These are phyloP conservation scores for Udeniomyces megalosporus DNA, from an alignment of 768 basidiomycete genomes.

Conservation along the genomic window DNA sequence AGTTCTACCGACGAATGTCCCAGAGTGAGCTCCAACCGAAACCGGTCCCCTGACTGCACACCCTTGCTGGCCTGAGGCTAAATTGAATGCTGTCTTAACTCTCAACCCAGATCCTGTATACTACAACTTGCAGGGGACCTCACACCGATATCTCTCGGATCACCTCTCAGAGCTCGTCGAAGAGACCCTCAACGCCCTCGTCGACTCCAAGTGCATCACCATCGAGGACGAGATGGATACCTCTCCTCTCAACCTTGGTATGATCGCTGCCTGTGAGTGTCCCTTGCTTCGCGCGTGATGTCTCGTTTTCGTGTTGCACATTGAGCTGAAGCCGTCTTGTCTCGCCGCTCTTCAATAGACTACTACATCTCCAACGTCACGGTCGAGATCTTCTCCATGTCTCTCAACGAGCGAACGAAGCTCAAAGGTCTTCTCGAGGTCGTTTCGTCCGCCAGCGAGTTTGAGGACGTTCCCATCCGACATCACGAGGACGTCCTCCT, in stretches of 20 bases:
- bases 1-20: conserved; percentile 82
- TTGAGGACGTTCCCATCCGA: conserved; percentile 85
- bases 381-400: conserved; percentile 89
- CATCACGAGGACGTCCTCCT: conserved; percentile 67
- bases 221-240: conserved; percentile 73
- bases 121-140: conserved; percentile 55
- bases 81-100: not conserved
- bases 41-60: too few relatives aligned
- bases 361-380: conserved; percentile 55
- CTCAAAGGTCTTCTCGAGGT: conserved; percentile 93
- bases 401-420: conserved; percentile 89
- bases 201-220: conserved; percentile 84
- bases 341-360: not conserved
- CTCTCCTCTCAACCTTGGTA: conserved; percentile 74
- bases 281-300: conserved; percentile 33
- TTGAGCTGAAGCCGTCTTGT: too few relatives aligned
- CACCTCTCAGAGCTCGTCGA: conserved; percentile 93
- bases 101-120: conserved; percentile 19
- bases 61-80: too few relatives aligned
- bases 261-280: conserved; percentile 87
- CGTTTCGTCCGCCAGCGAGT: conserved; percentile 90
- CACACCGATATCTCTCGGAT: conserved; percentile 85
- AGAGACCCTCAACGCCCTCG: conserved; percentile 73
- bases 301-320: not conserved
- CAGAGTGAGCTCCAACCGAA: conserved; percentile 56